Percentiles rank a stretch among this genome's conserved stretches.
These are phyloP conservation scores for Tieghemiomyces parasiticus DNA, from an alignment of 192 early-diverging fungal species.

Conservation along the genomic window DNA sequence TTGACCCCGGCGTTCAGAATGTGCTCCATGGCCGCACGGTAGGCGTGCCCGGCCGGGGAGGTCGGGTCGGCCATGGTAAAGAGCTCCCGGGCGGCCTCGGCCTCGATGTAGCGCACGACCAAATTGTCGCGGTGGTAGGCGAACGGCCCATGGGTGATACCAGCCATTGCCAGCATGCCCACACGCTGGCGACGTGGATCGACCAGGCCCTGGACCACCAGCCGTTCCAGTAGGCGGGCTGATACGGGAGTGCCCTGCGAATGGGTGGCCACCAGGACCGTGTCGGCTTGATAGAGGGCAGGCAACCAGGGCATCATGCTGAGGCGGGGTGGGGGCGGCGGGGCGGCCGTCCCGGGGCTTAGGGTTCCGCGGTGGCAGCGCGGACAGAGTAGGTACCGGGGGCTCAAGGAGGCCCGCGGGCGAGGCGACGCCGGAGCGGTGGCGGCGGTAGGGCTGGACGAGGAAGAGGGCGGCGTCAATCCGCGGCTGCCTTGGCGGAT, in stretches of 20 bases:
- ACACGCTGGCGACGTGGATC: constrained; percentile 54
- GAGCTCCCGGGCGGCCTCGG: constrained; percentile 77
- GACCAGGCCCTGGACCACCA: constrained; percentile 51
- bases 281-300: constrained; percentile 33
- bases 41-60: constrained; percentile 48
- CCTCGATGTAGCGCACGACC: constrained; percentile 79
- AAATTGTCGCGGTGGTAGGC: constrained; percentile 66
- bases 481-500: not conserved
- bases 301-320: constrained; percentile 11
- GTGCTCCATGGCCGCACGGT: constrained; percentile 47
- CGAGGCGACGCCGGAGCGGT: not conserved
- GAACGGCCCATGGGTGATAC: constrained; percentile 81
- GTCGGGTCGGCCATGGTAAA: constrained; percentile 86
- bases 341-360: not conserved
- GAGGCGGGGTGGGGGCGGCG: not conserved
- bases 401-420: not conserved
- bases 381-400: not conserved
- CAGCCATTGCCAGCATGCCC: constrained; percentile 81
- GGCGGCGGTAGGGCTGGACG: not conserved
- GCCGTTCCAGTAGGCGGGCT: constrained; percentile 51
- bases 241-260: constrained; percentile 89
- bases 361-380: not conserved
- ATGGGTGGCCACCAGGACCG: constrained; percentile 81
- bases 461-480: not conserved
- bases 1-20: constrained; percentile 54